Base-by-base conservation (phyloP, 257 asterid species). In the Paulownia fortunei region DNA sequence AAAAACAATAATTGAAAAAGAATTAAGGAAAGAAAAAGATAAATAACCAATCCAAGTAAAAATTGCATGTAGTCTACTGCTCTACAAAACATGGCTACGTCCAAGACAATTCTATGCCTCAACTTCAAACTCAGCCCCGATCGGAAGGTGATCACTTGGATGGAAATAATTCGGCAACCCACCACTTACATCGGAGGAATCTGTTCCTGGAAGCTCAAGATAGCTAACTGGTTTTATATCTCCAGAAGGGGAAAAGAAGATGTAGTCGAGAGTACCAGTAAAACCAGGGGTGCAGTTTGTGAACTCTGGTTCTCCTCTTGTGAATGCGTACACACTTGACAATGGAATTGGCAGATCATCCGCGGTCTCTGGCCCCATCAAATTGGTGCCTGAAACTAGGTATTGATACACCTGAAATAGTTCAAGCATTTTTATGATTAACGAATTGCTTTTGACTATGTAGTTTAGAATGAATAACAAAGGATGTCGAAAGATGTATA, bases 111-210 rank as follows among this genome's bases (percentile, higher is more conserved):
- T 64, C 64, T 70, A 82, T 34, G 69, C 78, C 64, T 68, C 81
- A 58, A 95, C 87, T 80, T 88, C 92, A 84, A 95, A 95, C 82
- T 91, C 99, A 47, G 94, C 93, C 69, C 99, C 99, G 30, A 93
- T 88, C 0, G 98, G 99, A 2, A 95, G 94, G 85, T 95, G 99
- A 76, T 95, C 99, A 12, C 98, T 95, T 5, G 99, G 99, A 78
- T 95, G 97, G 79, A 87, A 84, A 84, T 88, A 76, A 79, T 95
- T 95, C 4, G 99, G 99, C 82, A 93, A 83, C 7, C 99, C 93
- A 16, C 99, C 97, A 32, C 16, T 78, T 39, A 93, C 80, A 62
- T 95, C 97, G 2, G 87, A 54, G 3, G 98, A 86, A 65, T 89
- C 94, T 5, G 88, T 18, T 30, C 61, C 86, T 0, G 99, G 97